These are phyloP conservation scores for Talaromyces pinophilus DNA, from an alignment of 2,329 filamentous ascomycete genomes.

Conservation along the genomic window DNA sequence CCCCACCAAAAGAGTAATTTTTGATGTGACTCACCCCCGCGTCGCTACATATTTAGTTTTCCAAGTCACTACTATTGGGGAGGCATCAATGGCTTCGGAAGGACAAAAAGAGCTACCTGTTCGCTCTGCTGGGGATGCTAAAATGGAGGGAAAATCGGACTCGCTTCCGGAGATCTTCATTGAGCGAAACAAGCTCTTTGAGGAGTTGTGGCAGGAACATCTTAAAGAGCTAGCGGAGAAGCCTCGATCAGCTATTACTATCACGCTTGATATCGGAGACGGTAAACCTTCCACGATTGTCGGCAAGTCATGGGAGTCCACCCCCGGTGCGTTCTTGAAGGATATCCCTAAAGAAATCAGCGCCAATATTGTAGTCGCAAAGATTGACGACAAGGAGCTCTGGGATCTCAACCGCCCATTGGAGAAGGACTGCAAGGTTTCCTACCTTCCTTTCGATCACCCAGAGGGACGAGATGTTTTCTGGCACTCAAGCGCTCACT, in stretches of 20 bases:
- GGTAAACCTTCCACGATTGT: conserved; percentile 43
- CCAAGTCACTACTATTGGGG: background rate
- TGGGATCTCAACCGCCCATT: conserved; percentile 93
- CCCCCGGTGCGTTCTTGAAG: conserved; percentile 74
- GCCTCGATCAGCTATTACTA: conserved; percentile 50
- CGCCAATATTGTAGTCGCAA: conserved; percentile 81
- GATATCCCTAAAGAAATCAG: conserved; percentile 82
- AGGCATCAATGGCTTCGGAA: conserved; percentile 36
- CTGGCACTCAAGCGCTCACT: conserved; percentile 95
- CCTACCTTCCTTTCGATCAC: conserved; percentile 79
- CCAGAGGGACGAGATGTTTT: conserved; percentile 85
- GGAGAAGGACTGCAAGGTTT: conserved; percentile 82
- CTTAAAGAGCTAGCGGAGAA: conserved; percentile 69
- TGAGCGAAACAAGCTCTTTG: conserved; percentile 82
- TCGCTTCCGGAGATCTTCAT: conserved; percentile 73
- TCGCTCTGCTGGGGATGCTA: conserved; percentile 29
- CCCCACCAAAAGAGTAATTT: conserved; percentile 25
- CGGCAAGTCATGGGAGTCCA: conserved; percentile 89
- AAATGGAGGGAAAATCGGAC: conserved; percentile 33
- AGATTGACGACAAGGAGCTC: conserved; percentile 74
- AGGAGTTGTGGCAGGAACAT: conserved; percentile 80
- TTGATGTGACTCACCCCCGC: conserved; percentile 21
- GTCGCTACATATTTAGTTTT: background rate
- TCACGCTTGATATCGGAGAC: conserved; percentile 49
- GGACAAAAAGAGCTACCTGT: conserved; percentile 40